phyloP scores from a whole-genome alignment of 2,329 filamentous ascomycete species.

The Ascochyta koolunga region DNA sequence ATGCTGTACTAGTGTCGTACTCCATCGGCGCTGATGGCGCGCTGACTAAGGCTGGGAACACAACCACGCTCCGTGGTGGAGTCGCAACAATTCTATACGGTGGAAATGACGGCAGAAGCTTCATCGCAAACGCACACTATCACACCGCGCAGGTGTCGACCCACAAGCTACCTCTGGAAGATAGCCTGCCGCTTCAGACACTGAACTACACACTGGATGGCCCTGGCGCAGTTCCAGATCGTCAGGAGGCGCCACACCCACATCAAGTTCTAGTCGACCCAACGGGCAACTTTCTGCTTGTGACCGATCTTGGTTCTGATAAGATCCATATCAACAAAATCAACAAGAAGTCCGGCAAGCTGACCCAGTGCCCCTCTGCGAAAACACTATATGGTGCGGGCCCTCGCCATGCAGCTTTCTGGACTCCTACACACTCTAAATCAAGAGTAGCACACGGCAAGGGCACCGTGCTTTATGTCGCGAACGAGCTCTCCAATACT shows the following conservation, averaged over 20 bases:
- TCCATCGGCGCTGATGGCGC: constrained; percentile 35
- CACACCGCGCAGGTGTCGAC: constrained; percentile 44
- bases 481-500: constrained; percentile 44
- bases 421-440: constrained; percentile 40
- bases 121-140: constrained; percentile 43
- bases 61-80: constrained; percentile 30
- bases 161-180: constrained; percentile 43
- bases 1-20: constrained; percentile 32
- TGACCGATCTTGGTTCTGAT: constrained; percentile 62
- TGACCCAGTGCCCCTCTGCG: constrained; percentile 56
- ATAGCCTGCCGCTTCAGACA: constrained; percentile 35
- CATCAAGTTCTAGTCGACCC: constrained; percentile 60
- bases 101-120: constrained; percentile 37
- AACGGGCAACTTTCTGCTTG: constrained; percentile 58
- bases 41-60: constrained; percentile 31
- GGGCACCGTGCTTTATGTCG: constrained; percentile 40
- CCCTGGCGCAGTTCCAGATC: constrained; percentile 53
- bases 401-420: constrained; percentile 61
- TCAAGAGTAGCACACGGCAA: constrained; percentile 24
- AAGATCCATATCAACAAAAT: constrained; percentile 61
- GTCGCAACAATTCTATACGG: constrained; percentile 40
- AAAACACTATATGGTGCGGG: constrained; percentile 56
- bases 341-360: constrained; percentile 52
- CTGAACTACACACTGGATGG: constrained; percentile 38
- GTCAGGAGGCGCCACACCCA: constrained; percentile 63